Conservation (phyloP, 805 yeast genomes). For the Saccharomycopsis malanga region DNA sequence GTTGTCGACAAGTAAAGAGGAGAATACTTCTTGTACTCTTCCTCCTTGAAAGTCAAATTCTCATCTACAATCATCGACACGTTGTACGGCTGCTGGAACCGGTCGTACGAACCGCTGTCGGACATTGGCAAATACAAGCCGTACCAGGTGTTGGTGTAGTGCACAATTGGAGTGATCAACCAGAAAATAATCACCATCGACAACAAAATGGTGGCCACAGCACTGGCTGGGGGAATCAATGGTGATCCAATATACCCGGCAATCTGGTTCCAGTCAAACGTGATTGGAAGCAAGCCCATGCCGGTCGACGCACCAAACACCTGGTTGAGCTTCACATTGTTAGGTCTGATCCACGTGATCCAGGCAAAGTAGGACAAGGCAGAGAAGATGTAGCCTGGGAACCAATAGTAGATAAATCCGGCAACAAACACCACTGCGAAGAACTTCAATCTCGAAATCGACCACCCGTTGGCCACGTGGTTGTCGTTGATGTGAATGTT, state of each 20-base stretch:
- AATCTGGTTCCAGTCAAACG: conserved; percentile 64
- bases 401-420: conserved; percentile 46
- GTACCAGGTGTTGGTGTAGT: conserved; percentile 50
- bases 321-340: conserved; percentile 53
- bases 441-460: conserved; percentile 43
- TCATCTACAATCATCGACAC: conserved; percentile 41
- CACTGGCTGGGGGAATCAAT: conserved; percentile 52
- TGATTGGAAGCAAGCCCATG: conserved; percentile 56
- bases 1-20: conserved; percentile 57
- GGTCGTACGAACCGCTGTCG: conserved; percentile 42
- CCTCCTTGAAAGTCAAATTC: conserved; percentile 37
- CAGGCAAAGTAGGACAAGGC: conserved; percentile 55
- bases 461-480: conserved; percentile 58
- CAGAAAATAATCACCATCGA: conserved; percentile 45
- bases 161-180: conserved; percentile 47
- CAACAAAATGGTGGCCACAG: conserved; percentile 38
- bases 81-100: conserved; percentile 43
- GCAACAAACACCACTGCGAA: conserved; percentile 36
- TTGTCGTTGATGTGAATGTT: conserved; percentile 43
- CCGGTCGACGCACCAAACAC: conserved; percentile 59
- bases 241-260: conserved; percentile 54
- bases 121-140: conserved; percentile 55
- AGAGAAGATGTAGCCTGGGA: conserved; percentile 56
- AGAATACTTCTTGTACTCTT: conserved; percentile 49
- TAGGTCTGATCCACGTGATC: conserved; percentile 58